phyloP scores from a whole-genome alignment of 1,284 basidiomycete species.

The Irpex sp. region DNA sequence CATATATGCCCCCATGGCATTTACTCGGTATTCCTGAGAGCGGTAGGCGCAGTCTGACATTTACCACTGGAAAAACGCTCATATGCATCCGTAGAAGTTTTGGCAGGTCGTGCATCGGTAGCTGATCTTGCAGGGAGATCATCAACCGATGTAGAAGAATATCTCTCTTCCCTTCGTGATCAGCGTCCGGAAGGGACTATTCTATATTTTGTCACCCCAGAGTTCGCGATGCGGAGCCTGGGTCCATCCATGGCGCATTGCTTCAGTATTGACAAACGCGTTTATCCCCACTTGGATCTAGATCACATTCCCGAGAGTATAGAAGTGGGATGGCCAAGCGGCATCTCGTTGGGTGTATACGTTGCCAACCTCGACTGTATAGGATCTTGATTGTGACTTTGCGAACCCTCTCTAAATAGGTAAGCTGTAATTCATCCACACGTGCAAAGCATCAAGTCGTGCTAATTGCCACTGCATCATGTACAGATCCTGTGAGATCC shows the following conservation, averaged over 20 bases:
- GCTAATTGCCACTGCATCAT: not conserved
- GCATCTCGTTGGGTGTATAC: conserved; percentile 32
- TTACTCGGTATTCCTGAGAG: conserved; percentile 27
- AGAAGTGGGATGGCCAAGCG: conserved; percentile 26
- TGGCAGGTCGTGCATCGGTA: conserved; percentile 12
- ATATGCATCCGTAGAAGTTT: conserved; percentile 12
- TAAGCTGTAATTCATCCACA: not conserved
- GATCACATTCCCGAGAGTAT: conserved; percentile 34
- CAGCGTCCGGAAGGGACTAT: not conserved
- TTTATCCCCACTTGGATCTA: conserved; percentile 36
- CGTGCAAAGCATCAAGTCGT: not conserved
- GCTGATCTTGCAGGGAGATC: conserved; percentile 27
- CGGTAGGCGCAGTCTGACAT: conserved; percentile 17
- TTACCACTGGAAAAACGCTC: not conserved
- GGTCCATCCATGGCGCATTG: conserved; percentile 20
- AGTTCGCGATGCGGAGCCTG: conserved; percentile 21
- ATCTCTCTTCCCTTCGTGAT: conserved; percentile 13
- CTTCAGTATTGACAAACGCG: conserved; percentile 16
- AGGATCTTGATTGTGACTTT: not conserved
- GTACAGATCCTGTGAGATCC: not conserved
- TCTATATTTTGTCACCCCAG: conserved; percentile 29
- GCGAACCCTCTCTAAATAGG: too few relatives aligned
- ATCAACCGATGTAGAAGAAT: conserved; percentile 15
- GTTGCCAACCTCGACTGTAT: conserved; percentile 18
- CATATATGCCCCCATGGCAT: conserved; percentile 37